These are phyloP conservation scores for Penicillium sp. DNA, from an alignment of 2,329 filamentous ascomycete species.

Conservation along the genomic window DNA sequence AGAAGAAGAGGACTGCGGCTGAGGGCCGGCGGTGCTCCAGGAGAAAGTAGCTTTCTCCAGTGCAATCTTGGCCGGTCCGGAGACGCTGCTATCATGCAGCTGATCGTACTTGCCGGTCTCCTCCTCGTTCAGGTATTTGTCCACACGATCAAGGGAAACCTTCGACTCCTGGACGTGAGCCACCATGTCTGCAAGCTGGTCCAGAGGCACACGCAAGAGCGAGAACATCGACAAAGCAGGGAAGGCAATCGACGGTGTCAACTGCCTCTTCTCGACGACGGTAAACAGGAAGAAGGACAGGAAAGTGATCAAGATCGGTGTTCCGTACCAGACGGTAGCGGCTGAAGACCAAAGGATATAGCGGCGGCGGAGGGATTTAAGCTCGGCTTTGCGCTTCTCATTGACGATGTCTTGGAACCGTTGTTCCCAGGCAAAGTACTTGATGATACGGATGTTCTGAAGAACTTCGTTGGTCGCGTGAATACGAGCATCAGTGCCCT, in stretches of 20 bases:
- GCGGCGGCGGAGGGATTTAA: slow-evolving; percentile 70
- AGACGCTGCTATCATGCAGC: slow-evolving; percentile 65
- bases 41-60: slow-evolving; percentile 80
- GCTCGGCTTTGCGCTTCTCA: slow-evolving; percentile 75
- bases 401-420: slow-evolving; percentile 81
- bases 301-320: slow-evolving; percentile 91
- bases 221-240: slow-evolving; percentile 95
- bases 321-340: slow-evolving; percentile 93
- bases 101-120: slow-evolving; percentile 95
- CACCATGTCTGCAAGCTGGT: slow-evolving; percentile 97
- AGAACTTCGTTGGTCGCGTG: slow-evolving; percentile 95
- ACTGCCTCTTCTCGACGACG: slow-evolving; percentile 75
- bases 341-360: slow-evolving; percentile 90
- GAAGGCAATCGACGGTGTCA: slow-evolving; percentile 90
- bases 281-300: slow-evolving; percentile 95
- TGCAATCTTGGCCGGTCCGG: slow-evolving; percentile 71
- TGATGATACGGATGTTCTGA: slow-evolving; percentile 97
- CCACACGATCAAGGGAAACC: slow-evolving; percentile 92
- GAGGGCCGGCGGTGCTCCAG: slow-evolving; percentile 64
- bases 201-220: slow-evolving; percentile 83
- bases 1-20: slow-evolving; percentile 53
- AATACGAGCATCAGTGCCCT: slow-evolving; percentile 90
- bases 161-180: slow-evolving; percentile 96
- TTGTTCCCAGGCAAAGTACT: slow-evolving; percentile 97
- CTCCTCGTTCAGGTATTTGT: slow-evolving; percentile 86